phyloP scores from a whole-genome alignment of 805 yeast genomes.

The Candida odintsovae region DNA sequence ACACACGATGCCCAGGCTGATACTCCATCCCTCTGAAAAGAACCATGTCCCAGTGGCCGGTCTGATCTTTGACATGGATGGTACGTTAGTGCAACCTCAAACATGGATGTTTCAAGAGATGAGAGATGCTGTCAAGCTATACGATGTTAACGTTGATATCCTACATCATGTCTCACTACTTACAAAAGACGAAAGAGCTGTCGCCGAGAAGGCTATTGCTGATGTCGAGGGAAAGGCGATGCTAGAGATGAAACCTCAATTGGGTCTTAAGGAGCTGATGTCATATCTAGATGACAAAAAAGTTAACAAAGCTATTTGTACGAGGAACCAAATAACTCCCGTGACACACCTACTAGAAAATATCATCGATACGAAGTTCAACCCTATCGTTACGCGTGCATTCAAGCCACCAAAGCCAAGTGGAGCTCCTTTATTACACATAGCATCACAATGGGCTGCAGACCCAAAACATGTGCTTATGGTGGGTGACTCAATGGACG shows the following conservation, averaged over 20 bases:
- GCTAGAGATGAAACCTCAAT: conserved; percentile 42
- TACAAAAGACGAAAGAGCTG: conserved; percentile 32
- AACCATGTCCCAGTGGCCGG: conserved; percentile 38
- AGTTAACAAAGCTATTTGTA: conserved; percentile 51
- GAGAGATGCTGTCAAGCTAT: conserved; percentile 53
- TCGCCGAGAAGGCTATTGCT: conserved; percentile 37
- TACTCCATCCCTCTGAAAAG: neutral
- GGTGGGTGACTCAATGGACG: conserved; percentile 75
- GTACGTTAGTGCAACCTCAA: conserved; percentile 66
- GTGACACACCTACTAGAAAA: conserved; percentile 46
- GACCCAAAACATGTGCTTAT: conserved; percentile 44
- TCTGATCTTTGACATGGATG: conserved; percentile 74
- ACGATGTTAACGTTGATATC: conserved; percentile 42
- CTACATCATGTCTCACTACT: conserved; percentile 43
- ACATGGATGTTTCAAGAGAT: conserved; percentile 52
- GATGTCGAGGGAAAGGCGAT: conserved; percentile 58
- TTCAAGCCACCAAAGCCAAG: conserved; percentile 66
- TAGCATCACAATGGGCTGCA: conserved; percentile 43
- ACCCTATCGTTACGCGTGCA: conserved; percentile 55
- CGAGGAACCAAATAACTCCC: conserved; percentile 51
- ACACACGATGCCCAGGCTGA: neutral
- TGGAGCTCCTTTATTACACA: conserved; percentile 56
- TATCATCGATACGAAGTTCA: conserved; percentile 36
- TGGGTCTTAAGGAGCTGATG: conserved; percentile 15
- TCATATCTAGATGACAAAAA: conserved; percentile 2